Base-by-base conservation (phyloP, 2,329 filamentous ascomycete genomes). In the Herpotrichia juniperi region DNA sequence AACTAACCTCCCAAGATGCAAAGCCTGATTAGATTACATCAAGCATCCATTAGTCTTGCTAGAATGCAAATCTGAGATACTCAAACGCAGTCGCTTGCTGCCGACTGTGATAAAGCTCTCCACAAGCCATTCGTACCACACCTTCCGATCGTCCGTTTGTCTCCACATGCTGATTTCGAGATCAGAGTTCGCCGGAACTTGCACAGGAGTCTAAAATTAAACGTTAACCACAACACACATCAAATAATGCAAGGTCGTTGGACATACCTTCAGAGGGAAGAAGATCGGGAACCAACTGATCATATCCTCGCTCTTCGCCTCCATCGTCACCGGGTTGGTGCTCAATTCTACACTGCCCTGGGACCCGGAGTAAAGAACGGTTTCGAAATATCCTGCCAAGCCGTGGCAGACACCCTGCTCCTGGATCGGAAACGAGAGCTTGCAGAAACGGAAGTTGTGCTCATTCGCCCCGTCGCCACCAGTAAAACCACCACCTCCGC, bases 251-350 rank as follows among this genome's bases (percentile, higher is more conserved):
- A 6, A 7, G 35, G 32, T n/a, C 39, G 35, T 45, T 40, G 19
- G 14, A 51, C 83, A 67, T 79, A 93, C 92, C 86, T 94, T 96
- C 12, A 99, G 78, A 0, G 96, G 94, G 70, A 99, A 99, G 78
- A 93, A 97, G 25, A 99, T 97, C 1, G 94, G 94, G 72, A 99
- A 99, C 94, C 94, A 99, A 49, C 91, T 96, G 58, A 97, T 96
- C 96, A 99, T 99, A 65, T 96, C 93, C 69, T 89, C 89, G 80
- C 92, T 96, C 83, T 97, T 97, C 51, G 79, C 79, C 50, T 94
- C 91, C 76, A 99, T 97, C 25, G 88, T 90, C 58, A 96, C 89
- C 0, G 94, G 96, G 66, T 96, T 89, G 3, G 90, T 99, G 67
- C 91, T 96, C 53, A 99, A 82, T 77, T 97, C 93, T 4, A 97